These are phyloP conservation scores for Ophiognomonia clavigignenti-juglandacearum DNA, from an alignment of 2,329 filamentous ascomycete genomes.

Conservation along the genomic window DNA sequence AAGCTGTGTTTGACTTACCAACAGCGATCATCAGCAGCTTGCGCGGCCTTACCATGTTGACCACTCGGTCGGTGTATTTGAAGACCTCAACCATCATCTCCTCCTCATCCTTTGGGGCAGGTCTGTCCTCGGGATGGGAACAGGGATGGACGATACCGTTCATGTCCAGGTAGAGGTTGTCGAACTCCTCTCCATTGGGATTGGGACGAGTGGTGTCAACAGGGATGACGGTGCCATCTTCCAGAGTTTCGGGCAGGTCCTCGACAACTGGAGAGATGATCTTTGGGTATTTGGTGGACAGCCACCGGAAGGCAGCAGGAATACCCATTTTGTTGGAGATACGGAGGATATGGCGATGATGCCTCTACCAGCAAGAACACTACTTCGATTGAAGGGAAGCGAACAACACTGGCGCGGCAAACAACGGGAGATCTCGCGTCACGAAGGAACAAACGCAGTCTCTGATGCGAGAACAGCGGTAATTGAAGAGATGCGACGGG, in stretches of 20 bases:
- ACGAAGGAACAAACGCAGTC: background rate
- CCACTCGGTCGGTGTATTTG: slow-evolving; percentile 95
- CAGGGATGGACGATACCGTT: slow-evolving; percentile 99
- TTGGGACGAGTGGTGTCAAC: slow-evolving; percentile 82
- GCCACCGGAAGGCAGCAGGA: slow-evolving; percentile 91
- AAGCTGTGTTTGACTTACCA: slow-evolving; percentile 49
- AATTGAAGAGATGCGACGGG: too few species aligned
- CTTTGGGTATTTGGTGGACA: slow-evolving; percentile 95
- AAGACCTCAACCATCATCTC: slow-evolving; percentile 99
- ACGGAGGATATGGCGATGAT: background rate
- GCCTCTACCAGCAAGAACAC: background rate
- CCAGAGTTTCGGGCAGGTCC: slow-evolving; percentile 72
- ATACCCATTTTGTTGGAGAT: slow-evolving; percentile 68
- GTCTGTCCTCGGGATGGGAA: slow-evolving; percentile 91
- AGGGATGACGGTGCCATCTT: slow-evolving; percentile 77
- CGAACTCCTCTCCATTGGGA: slow-evolving; percentile 95
- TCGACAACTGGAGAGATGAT: slow-evolving; percentile 91
- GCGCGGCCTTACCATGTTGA: slow-evolving; percentile 96
- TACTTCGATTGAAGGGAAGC: background rate
- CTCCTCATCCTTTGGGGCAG: slow-evolving; percentile 87
- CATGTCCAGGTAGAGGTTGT: slow-evolving; percentile 98
- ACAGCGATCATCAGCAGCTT: slow-evolving; percentile 98
- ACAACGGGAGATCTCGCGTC: background rate
- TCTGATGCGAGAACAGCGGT: background rate
- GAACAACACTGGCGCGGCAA: background rate